Evolutionary conservation across 2,329 filamentous ascomycete genomes (phyloP).

Genomic region (Exophiala calicioides): DNA sequence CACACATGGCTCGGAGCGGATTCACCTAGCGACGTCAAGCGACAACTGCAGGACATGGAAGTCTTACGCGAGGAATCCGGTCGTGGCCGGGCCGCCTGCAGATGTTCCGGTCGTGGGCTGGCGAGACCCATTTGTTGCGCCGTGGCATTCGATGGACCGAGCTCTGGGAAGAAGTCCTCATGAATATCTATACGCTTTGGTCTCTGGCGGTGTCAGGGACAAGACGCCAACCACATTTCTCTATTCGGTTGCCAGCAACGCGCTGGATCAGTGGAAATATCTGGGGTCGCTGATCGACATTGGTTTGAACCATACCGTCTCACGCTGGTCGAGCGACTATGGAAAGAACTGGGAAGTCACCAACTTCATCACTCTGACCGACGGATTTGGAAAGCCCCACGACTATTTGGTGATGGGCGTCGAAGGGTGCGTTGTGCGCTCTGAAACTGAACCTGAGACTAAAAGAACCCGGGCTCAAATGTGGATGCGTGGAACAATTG

Average conservation of each 20-base stretch:
- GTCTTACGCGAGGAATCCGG: slow-evolving; percentile 40
- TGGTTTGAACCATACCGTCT: slow-evolving; percentile 41
- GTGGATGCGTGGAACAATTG: slow-evolving; percentile 46
- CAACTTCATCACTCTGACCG: slow-evolving; percentile 49
- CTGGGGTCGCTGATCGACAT: slow-evolving; percentile 47
- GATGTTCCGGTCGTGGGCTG: slow-evolving; percentile 43
- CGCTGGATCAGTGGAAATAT: slow-evolving; percentile 50
- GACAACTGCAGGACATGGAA: slow-evolving; percentile 43
- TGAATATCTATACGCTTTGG: slow-evolving; percentile 46
- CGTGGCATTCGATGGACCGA: slow-evolving; percentile 35
- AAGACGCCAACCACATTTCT: slow-evolving; percentile 50
- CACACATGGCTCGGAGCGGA: slow-evolving; percentile 38
- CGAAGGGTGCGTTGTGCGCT: slow-evolving; percentile 40
- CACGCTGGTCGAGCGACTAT: slow-evolving; percentile 52
- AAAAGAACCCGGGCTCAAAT: slow-evolving; percentile 43
- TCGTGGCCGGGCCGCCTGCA: slow-evolving; percentile 39
- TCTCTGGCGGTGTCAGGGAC: slow-evolving; percentile 50
- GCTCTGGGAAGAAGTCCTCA: slow-evolving; percentile 13
- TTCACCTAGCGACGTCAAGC: slow-evolving; percentile 42
- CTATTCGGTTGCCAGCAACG: slow-evolving; percentile 44
- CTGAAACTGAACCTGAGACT: too few relatives aligned
- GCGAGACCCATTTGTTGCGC: slow-evolving; percentile 44
- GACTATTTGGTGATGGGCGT: slow-evolving; percentile 51
- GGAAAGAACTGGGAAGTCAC: slow-evolving; percentile 56
- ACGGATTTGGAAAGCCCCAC: slow-evolving; percentile 31